Evolutionary conservation across 1,284 basidiomycete species (phyloP).

Genomic region (Cutaneotrichosporon cavernicola): DNA sequence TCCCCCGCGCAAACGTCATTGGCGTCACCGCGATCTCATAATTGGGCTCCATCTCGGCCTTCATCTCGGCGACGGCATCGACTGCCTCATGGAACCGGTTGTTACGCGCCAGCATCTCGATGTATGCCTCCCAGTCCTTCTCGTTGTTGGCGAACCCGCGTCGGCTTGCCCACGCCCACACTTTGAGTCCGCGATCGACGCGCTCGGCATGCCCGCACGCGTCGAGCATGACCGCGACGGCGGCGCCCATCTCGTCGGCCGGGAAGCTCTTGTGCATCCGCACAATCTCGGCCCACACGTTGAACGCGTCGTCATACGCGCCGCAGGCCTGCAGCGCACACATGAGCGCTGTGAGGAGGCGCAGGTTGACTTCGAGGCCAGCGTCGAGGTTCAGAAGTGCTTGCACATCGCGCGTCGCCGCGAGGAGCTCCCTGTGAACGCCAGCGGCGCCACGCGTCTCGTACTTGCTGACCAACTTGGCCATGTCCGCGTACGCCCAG

Average conservation of each 20-base stretch:
- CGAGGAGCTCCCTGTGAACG: conserved; percentile 20
- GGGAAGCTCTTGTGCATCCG: conserved; percentile 52
- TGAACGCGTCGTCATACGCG: conserved; percentile 67
- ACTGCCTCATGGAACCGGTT: conserved; percentile 68
- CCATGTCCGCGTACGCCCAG: conserved; percentile 50
- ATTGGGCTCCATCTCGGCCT: neutral
- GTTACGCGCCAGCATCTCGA: conserved; percentile 82
- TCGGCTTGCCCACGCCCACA: conserved; percentile 59
- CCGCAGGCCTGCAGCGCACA: conserved; percentile 78
- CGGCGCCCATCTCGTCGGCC: conserved; percentile 58
- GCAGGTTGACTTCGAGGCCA: conserved; percentile 67
- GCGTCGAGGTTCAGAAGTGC: conserved; percentile 75
- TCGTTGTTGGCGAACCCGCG: conserved; percentile 60
- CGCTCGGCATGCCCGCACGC: conserved; percentile 68
- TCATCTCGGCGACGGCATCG: conserved; percentile 65
- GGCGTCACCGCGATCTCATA: conserved; percentile 5
- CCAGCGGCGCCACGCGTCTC: conserved; percentile 16
- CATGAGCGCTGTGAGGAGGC: conserved; percentile 24
- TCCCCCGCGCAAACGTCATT: conserved; percentile 16
- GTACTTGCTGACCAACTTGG: conserved; percentile 16
- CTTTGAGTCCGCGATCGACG: conserved; percentile 58
- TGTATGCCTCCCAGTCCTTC: conserved; percentile 67
- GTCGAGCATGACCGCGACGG: conserved; percentile 79
- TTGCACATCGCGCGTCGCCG: conserved; percentile 67
- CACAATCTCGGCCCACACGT: conserved; percentile 75